Evolutionary conservation across 257 asterid genomes (phyloP), one percentile per base, ranked within the genome.

Genomic region (Datura wrightii): DNA sequence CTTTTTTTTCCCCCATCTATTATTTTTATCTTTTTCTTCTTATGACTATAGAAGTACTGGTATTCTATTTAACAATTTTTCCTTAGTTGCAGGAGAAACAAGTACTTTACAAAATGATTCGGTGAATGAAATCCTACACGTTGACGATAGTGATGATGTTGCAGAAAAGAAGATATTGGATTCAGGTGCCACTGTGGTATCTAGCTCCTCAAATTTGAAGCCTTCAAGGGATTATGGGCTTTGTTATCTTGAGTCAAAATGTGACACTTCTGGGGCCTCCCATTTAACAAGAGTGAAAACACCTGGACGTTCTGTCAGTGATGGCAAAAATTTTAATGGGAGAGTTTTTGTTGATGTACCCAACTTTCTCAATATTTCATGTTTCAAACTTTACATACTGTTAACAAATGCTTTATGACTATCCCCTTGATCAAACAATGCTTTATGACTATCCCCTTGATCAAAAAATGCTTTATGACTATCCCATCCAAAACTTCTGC

Each of bases 51-150:
- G 46, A 16, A 46, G 44, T 42, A 39, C 59, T 37, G 52, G n/a
- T 71, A 46, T 71, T 41, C 8, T 60, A 13, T 39, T n/a, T 14
- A 60, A 79, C 84, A 50, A 31, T 19, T 9, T 48, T 82, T 84
- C 84, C 83, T 78, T 85, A 94, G 98, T 93, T 89, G 84, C 88
- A 52, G 70, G 72, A 85, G 93, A 92, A 86, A 53, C 13, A 53
- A 53, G 37, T 58, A 55, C 83, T 79, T 55, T 18, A 79, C 84
- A 48, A 53, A 88, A 72, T 80, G 55, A 80, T 85, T n/a, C 79
- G 15, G 86, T 71, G 85, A 87, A 54, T 72, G 87, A 87, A 60
- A 83, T 76, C 18, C 59, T 83, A 62, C 85, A 70, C 59, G 85
- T 89, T 74, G 94, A 89, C 80, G 86, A 82, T 86, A 82, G 84